These are phyloP conservation scores for Gossypioides kirkii DNA, from an alignment of 345 rosid species.

Conservation along the genomic window DNA sequence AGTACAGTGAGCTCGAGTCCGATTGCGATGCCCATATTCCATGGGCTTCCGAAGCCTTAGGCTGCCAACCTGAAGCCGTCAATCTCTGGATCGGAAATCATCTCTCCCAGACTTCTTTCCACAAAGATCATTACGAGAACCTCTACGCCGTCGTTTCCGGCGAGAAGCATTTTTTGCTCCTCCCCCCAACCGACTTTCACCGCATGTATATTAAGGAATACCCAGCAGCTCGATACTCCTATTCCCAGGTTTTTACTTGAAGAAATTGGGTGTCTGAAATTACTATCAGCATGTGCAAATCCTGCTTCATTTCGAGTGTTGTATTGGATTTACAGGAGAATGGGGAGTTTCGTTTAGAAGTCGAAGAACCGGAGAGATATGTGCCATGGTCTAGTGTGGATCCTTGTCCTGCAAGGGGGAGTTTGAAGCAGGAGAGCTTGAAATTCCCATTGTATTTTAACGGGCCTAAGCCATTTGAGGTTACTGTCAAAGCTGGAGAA, in stretches of 20 bases:
- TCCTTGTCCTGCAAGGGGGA: slow-evolving; percentile 57
- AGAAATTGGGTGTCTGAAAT: slow-evolving; percentile 1
- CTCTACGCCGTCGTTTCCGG: slow-evolving; percentile 79
- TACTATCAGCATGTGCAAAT: background rate
- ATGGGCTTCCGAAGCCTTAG: slow-evolving; percentile 82
- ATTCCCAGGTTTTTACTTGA: slow-evolving; percentile 27
- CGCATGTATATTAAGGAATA: slow-evolving; percentile 63
- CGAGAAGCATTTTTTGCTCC: slow-evolving; percentile 73
- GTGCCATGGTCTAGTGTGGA: slow-evolving; percentile 88
- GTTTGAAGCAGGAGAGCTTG: slow-evolving; percentile 35
- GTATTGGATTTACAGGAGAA: slow-evolving; percentile 33
- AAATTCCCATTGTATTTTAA: slow-evolving; percentile 66
- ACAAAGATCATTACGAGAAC: slow-evolving; percentile 91
- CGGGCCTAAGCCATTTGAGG: slow-evolving; percentile 71
- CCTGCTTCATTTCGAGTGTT: background rate
- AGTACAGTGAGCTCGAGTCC: slow-evolving; percentile 42
- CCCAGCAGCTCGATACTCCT: slow-evolving; percentile 63
- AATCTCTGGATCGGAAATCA: slow-evolving; percentile 88
- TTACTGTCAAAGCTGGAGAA: slow-evolving; percentile 79
- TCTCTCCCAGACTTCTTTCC: slow-evolving; percentile 68
- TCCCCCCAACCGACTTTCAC: slow-evolving; percentile 83
- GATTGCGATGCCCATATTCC: slow-evolving; percentile 63
- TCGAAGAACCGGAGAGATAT: slow-evolving; percentile 48
- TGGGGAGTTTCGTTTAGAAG: slow-evolving; percentile 51
- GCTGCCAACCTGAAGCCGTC: slow-evolving; percentile 78